phyloP scores from a whole-genome alignment of 2,329 filamentous ascomycete species.

The Exophiala calicioides region DNA sequence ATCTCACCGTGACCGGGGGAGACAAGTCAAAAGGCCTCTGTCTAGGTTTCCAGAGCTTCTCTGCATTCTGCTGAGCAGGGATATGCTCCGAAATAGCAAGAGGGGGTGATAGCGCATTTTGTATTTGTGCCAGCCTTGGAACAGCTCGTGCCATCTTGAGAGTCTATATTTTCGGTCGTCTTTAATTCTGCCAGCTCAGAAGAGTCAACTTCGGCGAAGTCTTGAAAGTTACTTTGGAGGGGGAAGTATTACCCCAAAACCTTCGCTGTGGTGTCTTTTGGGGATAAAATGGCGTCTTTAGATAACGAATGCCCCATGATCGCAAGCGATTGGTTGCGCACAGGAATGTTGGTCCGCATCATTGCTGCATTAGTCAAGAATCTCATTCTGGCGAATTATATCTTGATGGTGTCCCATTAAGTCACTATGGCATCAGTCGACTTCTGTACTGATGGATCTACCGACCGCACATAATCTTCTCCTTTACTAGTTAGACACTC shows the following conservation, averaged over 20 bases:
- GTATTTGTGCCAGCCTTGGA: slow-evolving; percentile 15
- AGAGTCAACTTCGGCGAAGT: neutral
- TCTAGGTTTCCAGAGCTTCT: slow-evolving; percentile 17
- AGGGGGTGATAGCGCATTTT: slow-evolving; percentile 10
- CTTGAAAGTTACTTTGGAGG: neutral
- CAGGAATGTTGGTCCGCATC: too few species aligned
- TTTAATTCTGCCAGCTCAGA: neutral
- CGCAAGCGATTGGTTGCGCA: neutral
- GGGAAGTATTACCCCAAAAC: too few species aligned
- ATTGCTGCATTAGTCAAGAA: neutral
- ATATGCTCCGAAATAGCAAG: neutral
- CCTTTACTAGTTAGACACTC: too few species aligned
- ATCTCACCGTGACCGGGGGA: slow-evolving; percentile 20
- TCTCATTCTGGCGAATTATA: too few species aligned
- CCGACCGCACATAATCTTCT: too few species aligned
- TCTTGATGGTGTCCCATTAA: too few species aligned
- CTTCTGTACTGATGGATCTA: too few species aligned
- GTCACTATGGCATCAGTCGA: too few species aligned
- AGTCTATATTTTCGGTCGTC: neutral
- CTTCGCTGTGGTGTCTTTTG: neutral
- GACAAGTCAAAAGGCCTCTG: slow-evolving; percentile 17
- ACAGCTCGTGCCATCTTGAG: slow-evolving; percentile 12
- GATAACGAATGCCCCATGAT: neutral
- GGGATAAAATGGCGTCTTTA: neutral
- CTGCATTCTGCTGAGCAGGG: neutral